Evolutionary conservation across 345 rosid genomes (phyloP).

Genomic region (Cardamine chenopodiifolia): DNA sequence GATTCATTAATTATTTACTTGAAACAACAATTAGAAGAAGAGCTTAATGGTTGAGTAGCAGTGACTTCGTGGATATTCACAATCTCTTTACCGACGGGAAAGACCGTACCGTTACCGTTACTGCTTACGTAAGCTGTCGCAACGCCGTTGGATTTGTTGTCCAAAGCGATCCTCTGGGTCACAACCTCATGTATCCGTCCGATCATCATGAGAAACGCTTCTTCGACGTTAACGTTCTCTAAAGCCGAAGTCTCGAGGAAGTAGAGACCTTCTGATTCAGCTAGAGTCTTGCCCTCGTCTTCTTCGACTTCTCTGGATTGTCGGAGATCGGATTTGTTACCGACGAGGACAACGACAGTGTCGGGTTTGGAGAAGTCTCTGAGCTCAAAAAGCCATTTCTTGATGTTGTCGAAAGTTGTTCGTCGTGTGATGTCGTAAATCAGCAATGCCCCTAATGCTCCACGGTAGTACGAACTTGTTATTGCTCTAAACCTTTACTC

Average conservation of each 20-base stretch:
- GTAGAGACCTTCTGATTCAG: slow-evolving; percentile 62
- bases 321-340: slow-evolving; percentile 69
- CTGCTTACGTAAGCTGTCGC: background rate
- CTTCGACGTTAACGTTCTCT: slow-evolving; percentile 72
- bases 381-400: slow-evolving; percentile 81
- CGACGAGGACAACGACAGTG: slow-evolving; percentile 74
- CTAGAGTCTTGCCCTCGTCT: slow-evolving; percentile 67
- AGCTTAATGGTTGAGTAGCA: slow-evolving; percentile 58
- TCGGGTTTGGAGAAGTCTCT: slow-evolving; percentile 61
- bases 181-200: slow-evolving; percentile 58
- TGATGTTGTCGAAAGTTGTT: slow-evolving; percentile 58
- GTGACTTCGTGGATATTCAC: slow-evolving; percentile 63
- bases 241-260: slow-evolving; percentile 87
- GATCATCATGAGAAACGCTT: slow-evolving; percentile 75
- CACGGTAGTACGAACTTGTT: slow-evolving; percentile 87
- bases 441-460: slow-evolving; percentile 80
- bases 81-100: slow-evolving; percentile 60
- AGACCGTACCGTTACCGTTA: slow-evolving; percentile 16
- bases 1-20: slow-evolving; percentile 24
- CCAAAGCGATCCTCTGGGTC: slow-evolving; percentile 51
- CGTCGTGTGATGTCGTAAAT: slow-evolving; percentile 79
- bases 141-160: slow-evolving; percentile 51
- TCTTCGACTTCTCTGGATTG: slow-evolving; percentile 59
- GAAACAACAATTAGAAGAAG: slow-evolving; percentile 54
- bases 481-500: slow-evolving; percentile 79